Conservation (phyloP, 352 stramenopile genomes). For the Pythium volutum region DNA sequence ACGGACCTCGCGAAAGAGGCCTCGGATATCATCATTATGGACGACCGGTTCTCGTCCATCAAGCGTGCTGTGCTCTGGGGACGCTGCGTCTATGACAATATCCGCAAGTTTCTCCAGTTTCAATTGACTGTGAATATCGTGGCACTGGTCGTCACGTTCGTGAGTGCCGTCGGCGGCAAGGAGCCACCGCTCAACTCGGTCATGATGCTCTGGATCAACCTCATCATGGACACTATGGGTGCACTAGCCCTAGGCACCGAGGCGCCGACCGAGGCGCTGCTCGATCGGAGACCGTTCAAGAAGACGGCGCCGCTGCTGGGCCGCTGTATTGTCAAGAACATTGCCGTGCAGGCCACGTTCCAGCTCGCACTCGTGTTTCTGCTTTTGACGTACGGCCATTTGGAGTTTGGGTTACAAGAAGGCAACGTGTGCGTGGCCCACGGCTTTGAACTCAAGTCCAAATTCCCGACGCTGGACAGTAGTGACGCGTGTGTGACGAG, state of each 20-base stretch:
- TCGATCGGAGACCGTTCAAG: conserved; percentile 71
- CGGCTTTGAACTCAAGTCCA: conserved; percentile 48
- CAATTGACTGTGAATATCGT: conserved; percentile 86
- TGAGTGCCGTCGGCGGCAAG: conserved; percentile 79
- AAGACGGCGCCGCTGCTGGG: conserved; percentile 58
- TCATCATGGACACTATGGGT: conserved; percentile 87
- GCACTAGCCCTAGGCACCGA: conserved; percentile 72
- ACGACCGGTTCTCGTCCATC: conserved; percentile 85
- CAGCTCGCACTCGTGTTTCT: conserved; percentile 88
- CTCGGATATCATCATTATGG: conserved; percentile 87
- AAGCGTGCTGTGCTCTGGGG: conserved; percentile 75
- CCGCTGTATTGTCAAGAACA: conserved; percentile 74
- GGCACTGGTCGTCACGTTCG: conserved; percentile 70
- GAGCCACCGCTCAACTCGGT: conserved; percentile 81
- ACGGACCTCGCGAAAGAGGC: conserved; percentile 82
- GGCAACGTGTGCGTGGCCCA: conserved; percentile 50
- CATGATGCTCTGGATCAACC: conserved; percentile 89
- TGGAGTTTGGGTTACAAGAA: conserved; percentile 56
- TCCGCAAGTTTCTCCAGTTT: conserved; percentile 84
- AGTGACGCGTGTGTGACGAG: conserved; percentile 42
- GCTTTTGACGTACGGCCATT: conserved; percentile 50
- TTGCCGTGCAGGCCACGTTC: conserved; percentile 60
- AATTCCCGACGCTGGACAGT: conserved; percentile 36
- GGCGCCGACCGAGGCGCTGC: conserved; percentile 52
- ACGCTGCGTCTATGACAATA: conserved; percentile 82